These are phyloP conservation scores for Gilbertella persicaria DNA, from an alignment of 371 early-diverging fungal genomes.

Conservation along the genomic window DNA sequence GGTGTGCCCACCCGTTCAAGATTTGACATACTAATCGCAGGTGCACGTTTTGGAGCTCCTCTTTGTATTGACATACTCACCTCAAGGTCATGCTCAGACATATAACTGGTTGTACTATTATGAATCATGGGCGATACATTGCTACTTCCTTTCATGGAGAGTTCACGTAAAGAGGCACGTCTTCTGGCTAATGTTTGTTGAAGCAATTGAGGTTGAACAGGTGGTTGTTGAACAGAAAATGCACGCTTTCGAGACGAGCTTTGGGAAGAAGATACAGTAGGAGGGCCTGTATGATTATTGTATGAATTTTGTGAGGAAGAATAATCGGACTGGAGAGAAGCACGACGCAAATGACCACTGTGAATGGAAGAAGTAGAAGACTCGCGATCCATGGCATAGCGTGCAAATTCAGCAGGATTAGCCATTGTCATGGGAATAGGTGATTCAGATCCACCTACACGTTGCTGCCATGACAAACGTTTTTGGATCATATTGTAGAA, in stretches of 20 bases:
- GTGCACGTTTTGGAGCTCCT: slow-evolving; percentile 5
- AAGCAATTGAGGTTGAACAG: slow-evolving; percentile 15
- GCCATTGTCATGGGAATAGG: slow-evolving; percentile 43
- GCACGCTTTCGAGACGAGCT: slow-evolving; percentile 28
- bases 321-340: slow-evolving; percentile 48
- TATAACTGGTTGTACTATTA: slow-evolving; percentile 4
- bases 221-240: slow-evolving; percentile 31
- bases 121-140: slow-evolving; percentile 13
- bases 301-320: slow-evolving; percentile 41
- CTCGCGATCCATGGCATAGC: slow-evolving; percentile 47
- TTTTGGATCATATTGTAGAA: slow-evolving; percentile 45
- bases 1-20: slow-evolving; percentile 30
- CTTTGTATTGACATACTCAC: slow-evolving; percentile 19
- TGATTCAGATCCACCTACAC: slow-evolving; percentile 40
- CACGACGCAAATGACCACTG: slow-evolving; percentile 46
- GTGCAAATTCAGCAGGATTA: slow-evolving; percentile 47
- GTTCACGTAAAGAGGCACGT: slow-evolving; percentile 40
- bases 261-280: slow-evolving; percentile 25
- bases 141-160: slow-evolving; percentile 23
- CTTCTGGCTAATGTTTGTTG: slow-evolving; percentile 22
- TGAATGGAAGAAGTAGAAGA: slow-evolving; percentile 55
- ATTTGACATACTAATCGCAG: slow-evolving; percentile 6
- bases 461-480: slow-evolving; percentile 40
- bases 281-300: slow-evolving; percentile 4
- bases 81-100: slow-evolving; percentile 17